These are phyloP conservation scores for Neurospora sp. DNA, from an alignment of 495 filamentous ascomycete genomes.

Conservation along the genomic window DNA sequence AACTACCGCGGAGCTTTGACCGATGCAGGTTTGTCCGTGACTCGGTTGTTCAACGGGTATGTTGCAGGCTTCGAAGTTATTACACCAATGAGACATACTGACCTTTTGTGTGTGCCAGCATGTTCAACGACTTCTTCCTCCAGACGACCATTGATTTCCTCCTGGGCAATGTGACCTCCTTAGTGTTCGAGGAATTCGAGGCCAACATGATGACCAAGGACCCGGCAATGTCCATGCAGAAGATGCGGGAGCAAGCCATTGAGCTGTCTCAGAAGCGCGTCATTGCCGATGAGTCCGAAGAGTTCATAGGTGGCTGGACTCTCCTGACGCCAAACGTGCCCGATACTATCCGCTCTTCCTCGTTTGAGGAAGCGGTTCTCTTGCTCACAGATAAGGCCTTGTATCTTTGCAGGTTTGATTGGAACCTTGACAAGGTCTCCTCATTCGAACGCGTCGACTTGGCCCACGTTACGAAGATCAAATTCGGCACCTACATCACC, in stretches of 20 bases:
- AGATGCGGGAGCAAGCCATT: conserved; percentile 78
- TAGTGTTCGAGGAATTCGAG: conserved; percentile 87
- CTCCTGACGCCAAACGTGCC: conserved; percentile 46
- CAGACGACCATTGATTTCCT: conserved; percentile 91
- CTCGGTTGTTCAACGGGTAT: conserved; percentile 54
- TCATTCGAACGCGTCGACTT: conserved; percentile 83
- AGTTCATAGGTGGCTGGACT: conserved; percentile 78
- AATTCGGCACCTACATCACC: conserved; percentile 79
- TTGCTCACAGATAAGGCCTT: conserved; percentile 76
- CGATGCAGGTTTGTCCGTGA: conserved; percentile 83
- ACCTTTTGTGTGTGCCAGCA: conserved; percentile 49
- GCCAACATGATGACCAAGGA: conserved; percentile 78
- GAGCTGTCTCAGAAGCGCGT: conserved; percentile 76
- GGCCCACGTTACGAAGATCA: conserved; percentile 55
- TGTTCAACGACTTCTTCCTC: conserved; percentile 92
- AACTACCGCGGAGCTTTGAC: conserved; percentile 86
- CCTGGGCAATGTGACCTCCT: conserved; percentile 73
- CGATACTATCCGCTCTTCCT: conserved; percentile 56
- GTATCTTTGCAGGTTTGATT: conserved; percentile 85
- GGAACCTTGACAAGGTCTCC: conserved; percentile 82
- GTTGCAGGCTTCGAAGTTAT: neutral
- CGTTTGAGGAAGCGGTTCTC: conserved; percentile 77
- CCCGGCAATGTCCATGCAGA: conserved; percentile 72
- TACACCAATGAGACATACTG: neutral
- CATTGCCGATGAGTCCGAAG: conserved; percentile 70